Evolutionary conservation across 2,329 filamentous ascomycete species (phyloP).

Genomic region (Aspergillus spinulosporus): DNA sequence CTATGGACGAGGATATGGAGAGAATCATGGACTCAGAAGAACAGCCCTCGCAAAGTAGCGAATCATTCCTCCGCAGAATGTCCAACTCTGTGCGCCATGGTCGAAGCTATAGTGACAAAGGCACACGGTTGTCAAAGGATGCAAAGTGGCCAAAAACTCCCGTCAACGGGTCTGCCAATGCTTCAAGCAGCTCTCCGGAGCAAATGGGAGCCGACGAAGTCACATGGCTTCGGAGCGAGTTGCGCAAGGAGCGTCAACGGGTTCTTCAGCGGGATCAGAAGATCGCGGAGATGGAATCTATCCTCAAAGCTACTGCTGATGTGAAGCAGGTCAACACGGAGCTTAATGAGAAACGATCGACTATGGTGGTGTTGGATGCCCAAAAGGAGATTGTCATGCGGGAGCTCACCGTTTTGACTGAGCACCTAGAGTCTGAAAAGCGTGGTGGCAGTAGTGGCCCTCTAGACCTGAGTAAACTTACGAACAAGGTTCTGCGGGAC

Average conservation of each 20-base stretch:
- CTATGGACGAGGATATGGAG: constrained; percentile 93
- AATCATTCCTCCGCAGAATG: constrained; percentile 80
- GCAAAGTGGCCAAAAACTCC: constrained; percentile 71
- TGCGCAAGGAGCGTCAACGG: constrained; percentile 79
- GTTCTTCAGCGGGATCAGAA: constrained; percentile 83
- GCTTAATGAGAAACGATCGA: constrained; percentile 88
- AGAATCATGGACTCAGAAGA: constrained; percentile 81
- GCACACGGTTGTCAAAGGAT: constrained; percentile 59
- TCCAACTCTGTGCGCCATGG: constrained; percentile 94
- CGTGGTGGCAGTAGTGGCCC: constrained; percentile 70
- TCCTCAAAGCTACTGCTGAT: constrained; percentile 59
- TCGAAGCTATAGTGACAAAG: constrained; percentile 76
- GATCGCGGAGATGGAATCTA: constrained; percentile 72
- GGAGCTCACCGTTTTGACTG: constrained; percentile 84
- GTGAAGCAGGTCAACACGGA: constrained; percentile 82
- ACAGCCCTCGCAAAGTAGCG: constrained; percentile 52
- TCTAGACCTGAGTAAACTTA: constrained; percentile 72
- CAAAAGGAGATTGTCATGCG: constrained; percentile 94
- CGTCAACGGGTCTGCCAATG: constrained; percentile 60
- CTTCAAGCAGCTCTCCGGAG: constrained; percentile 61
- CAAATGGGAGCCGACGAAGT: constrained; percentile 58
- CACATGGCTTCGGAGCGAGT: constrained; percentile 65
- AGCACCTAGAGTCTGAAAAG: constrained; percentile 84
- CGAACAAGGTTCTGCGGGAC: constrained; percentile 62
- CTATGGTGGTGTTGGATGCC: constrained; percentile 89